These are phyloP conservation scores for Tilletia caries DNA, from an alignment of 1,284 basidiomycete genomes.

Conservation along the genomic window DNA sequence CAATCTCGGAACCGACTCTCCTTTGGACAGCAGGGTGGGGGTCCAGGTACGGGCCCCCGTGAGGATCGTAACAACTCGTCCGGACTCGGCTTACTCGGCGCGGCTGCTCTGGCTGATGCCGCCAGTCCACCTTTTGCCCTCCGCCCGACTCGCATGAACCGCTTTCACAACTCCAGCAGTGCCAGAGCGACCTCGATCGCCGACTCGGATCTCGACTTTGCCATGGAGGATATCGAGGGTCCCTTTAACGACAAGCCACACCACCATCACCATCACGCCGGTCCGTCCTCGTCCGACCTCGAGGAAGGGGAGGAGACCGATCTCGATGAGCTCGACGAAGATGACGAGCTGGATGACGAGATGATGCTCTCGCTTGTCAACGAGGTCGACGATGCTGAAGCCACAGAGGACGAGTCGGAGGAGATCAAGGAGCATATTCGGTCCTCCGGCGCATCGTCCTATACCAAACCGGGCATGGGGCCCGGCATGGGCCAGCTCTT, in stretches of 20 bases:
- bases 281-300: conserved; percentile 10
- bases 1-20: conserved; percentile 10
- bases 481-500: conserved; percentile 21
- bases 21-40: background rate
- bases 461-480: conserved; percentile 24
- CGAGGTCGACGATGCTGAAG: conserved; percentile 39
- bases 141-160: conserved; percentile 29
- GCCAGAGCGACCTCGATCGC: conserved; percentile 14
- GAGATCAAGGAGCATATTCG: conserved; percentile 14
- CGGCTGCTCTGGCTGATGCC: background rate
- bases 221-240: conserved; percentile 12
- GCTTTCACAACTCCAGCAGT: conserved; percentile 6
- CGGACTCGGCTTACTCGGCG: background rate
- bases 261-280: background rate
- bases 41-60: background rate
- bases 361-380: conserved; percentile 29
- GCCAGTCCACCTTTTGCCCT: conserved; percentile 5
- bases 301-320: conserved; percentile 16
- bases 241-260: conserved; percentile 11
- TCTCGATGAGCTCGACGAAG: conserved; percentile 24
- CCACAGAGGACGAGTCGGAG: conserved; percentile 45
- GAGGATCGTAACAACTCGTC: conserved; percentile 3
- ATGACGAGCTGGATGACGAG: conserved; percentile 52
- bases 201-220: conserved; percentile 9
- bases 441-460: conserved; percentile 15